phyloP scores from a whole-genome alignment of 352 stramenopile species.

The Globisporangium middletonii region DNA sequence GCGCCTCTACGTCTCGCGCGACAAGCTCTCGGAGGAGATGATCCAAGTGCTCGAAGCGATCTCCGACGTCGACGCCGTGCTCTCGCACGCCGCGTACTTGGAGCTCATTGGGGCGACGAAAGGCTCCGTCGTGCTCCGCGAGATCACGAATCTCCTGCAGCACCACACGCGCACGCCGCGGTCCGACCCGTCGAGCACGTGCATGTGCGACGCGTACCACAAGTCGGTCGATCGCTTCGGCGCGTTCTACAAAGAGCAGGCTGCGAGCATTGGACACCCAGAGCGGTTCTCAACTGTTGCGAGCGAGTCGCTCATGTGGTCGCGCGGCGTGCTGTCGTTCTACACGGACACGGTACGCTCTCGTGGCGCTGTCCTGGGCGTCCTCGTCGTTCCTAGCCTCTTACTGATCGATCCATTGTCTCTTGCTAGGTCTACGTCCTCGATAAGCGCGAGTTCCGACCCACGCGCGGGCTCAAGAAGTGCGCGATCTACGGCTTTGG shows the following conservation, averaged over 20 bases:
- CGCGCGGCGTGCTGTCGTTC: slow-evolving; percentile 63
- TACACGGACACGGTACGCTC: slow-evolving; percentile 64
- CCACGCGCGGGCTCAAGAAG: slow-evolving; percentile 52
- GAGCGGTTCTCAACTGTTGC: slow-evolving; percentile 60
- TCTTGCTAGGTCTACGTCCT: slow-evolving; percentile 50
- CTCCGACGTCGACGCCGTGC: slow-evolving; percentile 62
- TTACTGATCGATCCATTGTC: not conserved
- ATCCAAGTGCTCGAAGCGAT: slow-evolving; percentile 65
- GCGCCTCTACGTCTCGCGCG: slow-evolving; percentile 48
- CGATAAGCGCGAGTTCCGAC: slow-evolving; percentile 74
- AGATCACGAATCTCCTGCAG: slow-evolving; percentile 51
- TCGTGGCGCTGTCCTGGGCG: too few species aligned
- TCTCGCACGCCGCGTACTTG: slow-evolving; percentile 52
- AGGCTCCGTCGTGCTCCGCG: slow-evolving; percentile 41
- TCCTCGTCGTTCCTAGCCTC: too few species aligned
- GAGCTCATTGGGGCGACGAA: slow-evolving; percentile 50
- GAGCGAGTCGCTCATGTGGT: slow-evolving; percentile 74
- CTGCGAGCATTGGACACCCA: slow-evolving; percentile 20
- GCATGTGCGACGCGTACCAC: slow-evolving; percentile 69
- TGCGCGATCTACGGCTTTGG: slow-evolving; percentile 77
- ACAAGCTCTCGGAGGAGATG: slow-evolving; percentile 62
- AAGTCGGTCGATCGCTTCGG: slow-evolving; percentile 65
- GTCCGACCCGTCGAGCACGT: slow-evolving; percentile 27
- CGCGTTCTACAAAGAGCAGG: slow-evolving; percentile 55
- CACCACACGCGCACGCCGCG: slow-evolving; percentile 31